Evolutionary conservation across 139 green algal genomes (phyloP).

Genomic region (Chlamydomonas schloesseri): DNA sequence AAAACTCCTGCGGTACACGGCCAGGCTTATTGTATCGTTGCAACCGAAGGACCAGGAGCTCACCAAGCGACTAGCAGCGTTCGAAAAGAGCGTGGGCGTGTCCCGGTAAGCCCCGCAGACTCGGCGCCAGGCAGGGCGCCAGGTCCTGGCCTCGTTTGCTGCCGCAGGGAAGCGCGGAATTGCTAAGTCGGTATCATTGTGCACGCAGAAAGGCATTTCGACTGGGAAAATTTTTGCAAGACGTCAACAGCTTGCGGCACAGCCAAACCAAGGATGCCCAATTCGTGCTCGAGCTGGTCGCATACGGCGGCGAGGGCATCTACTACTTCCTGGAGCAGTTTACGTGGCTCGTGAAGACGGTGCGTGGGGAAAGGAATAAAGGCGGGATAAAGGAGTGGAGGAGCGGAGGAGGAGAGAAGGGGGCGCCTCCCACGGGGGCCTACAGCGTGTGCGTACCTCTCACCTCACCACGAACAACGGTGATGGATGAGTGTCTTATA

Average conservation of each 20-base stretch:
- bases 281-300: constrained; percentile 72
- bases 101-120: constrained; percentile 73
- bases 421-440: too few species aligned
- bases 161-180: too few species aligned
- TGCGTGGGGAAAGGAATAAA: too few species aligned
- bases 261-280: constrained; percentile 45
- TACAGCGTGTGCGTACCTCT: too few species aligned
- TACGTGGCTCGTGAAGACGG: constrained; percentile 58
- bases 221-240: constrained; percentile 86
- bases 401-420: too few species aligned
- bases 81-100: constrained; percentile 77
- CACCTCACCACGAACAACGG: too few species aligned
- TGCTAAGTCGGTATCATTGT: not conserved
- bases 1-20: constrained; percentile 84
- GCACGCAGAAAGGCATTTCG: constrained; percentile 80
- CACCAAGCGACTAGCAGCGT: constrained; percentile 51
- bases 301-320: constrained; percentile 74
- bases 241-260: constrained; percentile 78
- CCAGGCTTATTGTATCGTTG: constrained; percentile 72
- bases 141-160: too few species aligned
- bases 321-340: constrained; percentile 93
- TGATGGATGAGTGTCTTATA: too few species aligned
- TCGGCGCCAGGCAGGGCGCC: too few species aligned
- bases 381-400: too few species aligned
- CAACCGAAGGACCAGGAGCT: constrained; percentile 51